Percentiles rank a stretch among this genome's conserved stretches.
Evolutionary conservation across 129 eudicot genomes (phyloP).

Genomic region (Arctium minus): DNA sequence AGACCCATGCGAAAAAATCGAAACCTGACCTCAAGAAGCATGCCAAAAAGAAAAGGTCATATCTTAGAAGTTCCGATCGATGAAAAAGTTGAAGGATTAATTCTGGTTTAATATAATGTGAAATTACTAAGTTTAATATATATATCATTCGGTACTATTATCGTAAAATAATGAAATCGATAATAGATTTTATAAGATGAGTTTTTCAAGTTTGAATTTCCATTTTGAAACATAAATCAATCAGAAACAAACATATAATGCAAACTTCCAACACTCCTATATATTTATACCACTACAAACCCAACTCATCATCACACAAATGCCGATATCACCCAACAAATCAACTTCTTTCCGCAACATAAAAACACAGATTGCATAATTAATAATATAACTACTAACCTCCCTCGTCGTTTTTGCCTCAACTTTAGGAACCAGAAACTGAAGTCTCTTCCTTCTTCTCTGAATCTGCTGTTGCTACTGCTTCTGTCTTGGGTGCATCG

Average conservation of each 20-base stretch:
- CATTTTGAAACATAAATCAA: background rate
- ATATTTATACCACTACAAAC: background rate
- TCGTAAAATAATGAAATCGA: too few relatives aligned
- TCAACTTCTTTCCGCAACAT: background rate
- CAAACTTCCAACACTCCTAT: background rate
- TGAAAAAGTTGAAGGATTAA: too few relatives aligned
- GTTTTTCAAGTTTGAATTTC: too few relatives aligned
- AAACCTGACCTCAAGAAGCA: too few relatives aligned
- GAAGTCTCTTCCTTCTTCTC: conserved; percentile 32
- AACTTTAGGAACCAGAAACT: conserved; percentile 8
- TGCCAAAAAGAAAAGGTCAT: too few relatives aligned
- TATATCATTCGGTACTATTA: too few relatives aligned
- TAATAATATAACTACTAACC: background rate
- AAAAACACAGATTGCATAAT: too few relatives aligned
- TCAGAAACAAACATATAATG: background rate
- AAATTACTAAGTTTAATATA: too few relatives aligned
- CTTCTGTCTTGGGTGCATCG: conserved; percentile 15
- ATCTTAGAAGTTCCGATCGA: too few relatives aligned
- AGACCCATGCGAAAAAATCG: too few relatives aligned
- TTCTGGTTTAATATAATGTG: too few relatives aligned
- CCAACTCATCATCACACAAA: background rate
- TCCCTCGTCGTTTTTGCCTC: background rate
- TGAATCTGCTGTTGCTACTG: conserved; percentile 16
- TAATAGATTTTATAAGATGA: too few relatives aligned
- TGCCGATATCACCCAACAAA: background rate